These are phyloP conservation scores for Phylloporus sp. DNA, from an alignment of 768 basidiomycete species.

Conservation along the genomic window DNA sequence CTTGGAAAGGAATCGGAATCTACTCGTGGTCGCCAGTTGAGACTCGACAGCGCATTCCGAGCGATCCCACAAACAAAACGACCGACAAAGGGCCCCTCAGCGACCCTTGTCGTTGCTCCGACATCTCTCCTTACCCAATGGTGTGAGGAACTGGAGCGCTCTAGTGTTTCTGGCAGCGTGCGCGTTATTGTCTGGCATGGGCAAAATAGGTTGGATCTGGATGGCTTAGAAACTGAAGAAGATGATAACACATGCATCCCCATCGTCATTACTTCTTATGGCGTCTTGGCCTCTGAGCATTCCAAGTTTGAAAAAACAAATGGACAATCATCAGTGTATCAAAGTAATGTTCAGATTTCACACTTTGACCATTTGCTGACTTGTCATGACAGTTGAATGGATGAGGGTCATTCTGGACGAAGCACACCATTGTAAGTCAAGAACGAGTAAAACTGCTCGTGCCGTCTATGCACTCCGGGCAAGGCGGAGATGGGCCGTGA, in stretches of 20 bases:
- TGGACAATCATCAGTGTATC: slow-evolving; percentile 57
- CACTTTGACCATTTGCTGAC: slow-evolving; percentile 5
- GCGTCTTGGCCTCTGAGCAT: slow-evolving; percentile 85
- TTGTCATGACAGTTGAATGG: slow-evolving; percentile 58
- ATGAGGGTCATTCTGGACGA: slow-evolving; percentile 84
- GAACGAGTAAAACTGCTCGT: slow-evolving; percentile 80
- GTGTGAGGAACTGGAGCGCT: slow-evolving; percentile 87
- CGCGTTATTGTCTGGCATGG: slow-evolving; percentile 83
- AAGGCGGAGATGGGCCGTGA: slow-evolving; percentile 84
- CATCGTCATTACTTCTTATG: slow-evolving; percentile 90
- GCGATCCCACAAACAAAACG: slow-evolving; percentile 31
- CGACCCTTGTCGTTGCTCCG: slow-evolving; percentile 89
- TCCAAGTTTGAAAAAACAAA: slow-evolving; percentile 58
- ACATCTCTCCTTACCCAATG: slow-evolving; percentile 90
- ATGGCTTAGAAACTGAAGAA: slow-evolving; percentile 53
- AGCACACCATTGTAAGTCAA: slow-evolving; percentile 91
- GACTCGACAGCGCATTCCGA: slow-evolving; percentile 60
- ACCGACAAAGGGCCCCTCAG: slow-evolving; percentile 37
- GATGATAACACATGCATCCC: slow-evolving; percentile 50
- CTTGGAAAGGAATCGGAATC: slow-evolving; percentile 24
- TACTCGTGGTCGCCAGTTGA: slow-evolving; percentile 51
- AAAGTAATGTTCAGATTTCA: slow-evolving; percentile 43
- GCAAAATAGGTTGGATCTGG: slow-evolving; percentile 72
- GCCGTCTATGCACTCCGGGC: slow-evolving; percentile 83
- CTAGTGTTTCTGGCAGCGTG: slow-evolving; percentile 64